Percentiles rank a stretch among this genome's conserved stretches.
Conservation (phyloP, 2,329 filamentous ascomycete species). For the Phialocephala subalpina region DNA sequence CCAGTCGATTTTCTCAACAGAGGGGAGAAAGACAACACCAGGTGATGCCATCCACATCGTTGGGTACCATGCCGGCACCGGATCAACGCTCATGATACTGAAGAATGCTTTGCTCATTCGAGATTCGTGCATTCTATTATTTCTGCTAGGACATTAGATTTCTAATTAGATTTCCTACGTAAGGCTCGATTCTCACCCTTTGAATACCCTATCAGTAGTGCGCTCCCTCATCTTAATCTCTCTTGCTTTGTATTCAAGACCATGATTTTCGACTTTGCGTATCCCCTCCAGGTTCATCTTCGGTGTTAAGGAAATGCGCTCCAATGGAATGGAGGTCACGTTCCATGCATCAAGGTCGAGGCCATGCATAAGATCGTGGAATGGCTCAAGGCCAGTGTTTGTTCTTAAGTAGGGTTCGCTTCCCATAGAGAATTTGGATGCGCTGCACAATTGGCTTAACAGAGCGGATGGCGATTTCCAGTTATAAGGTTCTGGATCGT, state of each 20-base stretch:
- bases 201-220: not conserved
- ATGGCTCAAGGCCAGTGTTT: not conserved
- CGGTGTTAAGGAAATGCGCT: not conserved
- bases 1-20: not conserved
- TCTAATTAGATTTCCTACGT: not conserved
- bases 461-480: constrained; percentile 3
- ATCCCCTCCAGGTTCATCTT: not conserved
- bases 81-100: not conserved
- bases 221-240: constrained; percentile 1
- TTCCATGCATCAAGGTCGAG: not conserved
- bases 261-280: not conserved
- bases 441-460: not conserved
- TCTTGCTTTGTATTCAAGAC: constrained; percentile 3
- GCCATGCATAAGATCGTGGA: not conserved
- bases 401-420: not conserved
- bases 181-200: not conserved
- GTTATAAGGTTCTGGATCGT: not conserved
- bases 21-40: not conserved
- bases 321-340: not conserved
- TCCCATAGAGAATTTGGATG: not conserved
- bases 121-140: not conserved
- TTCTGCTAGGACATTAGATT: not conserved
- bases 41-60: constrained; percentile 1
- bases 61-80: not conserved
- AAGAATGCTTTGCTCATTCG: not conserved